These are phyloP conservation scores for Monosporascus sp. DNA, from an alignment of 2,329 filamentous ascomycete genomes.

Conservation along the genomic window DNA sequence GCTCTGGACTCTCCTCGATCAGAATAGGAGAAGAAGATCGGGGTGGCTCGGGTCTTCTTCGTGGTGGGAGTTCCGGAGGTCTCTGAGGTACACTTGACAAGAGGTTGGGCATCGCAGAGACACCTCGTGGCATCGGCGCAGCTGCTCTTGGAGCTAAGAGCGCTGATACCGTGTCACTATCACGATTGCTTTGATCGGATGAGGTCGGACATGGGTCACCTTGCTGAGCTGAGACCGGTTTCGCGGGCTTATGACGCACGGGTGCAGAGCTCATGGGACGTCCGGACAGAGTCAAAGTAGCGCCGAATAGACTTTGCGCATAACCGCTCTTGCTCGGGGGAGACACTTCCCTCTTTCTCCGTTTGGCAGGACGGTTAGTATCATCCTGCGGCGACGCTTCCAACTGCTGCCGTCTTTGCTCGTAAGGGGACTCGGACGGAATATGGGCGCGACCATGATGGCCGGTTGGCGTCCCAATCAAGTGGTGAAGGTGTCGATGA, in stretches of 20 bases:
- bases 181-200: conserved; percentile 6
- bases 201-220: conserved; percentile 6
- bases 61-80: background rate
- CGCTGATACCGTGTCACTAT: conserved; percentile 5
- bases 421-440: conserved; percentile 59
- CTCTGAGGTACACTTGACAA: background rate
- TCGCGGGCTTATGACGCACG: conserved; percentile 13
- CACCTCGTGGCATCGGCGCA: background rate
- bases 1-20: background rate
- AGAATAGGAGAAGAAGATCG: background rate
- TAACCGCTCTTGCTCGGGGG: conserved; percentile 42
- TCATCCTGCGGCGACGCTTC: conserved; percentile 19
- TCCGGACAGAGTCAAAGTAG: conserved; percentile 38
- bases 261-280: conserved; percentile 28
- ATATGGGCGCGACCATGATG: conserved; percentile 56
- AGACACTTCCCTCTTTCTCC: conserved; percentile 31
- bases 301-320: conserved; percentile 45
- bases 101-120: background rate
- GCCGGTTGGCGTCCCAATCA: conserved; percentile 61
- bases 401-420: conserved; percentile 41
- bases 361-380: conserved; percentile 30
- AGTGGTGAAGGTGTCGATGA: conserved; percentile 45
- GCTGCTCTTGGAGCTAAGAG: background rate
- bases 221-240: conserved; percentile 4
- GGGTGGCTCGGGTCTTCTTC: background rate